Percentiles rank a stretch among this genome's conserved stretches.
phyloP scores from a whole-genome alignment of 1,139 yeast genomes.

The Entelexis paramagnoliae region DNA sequence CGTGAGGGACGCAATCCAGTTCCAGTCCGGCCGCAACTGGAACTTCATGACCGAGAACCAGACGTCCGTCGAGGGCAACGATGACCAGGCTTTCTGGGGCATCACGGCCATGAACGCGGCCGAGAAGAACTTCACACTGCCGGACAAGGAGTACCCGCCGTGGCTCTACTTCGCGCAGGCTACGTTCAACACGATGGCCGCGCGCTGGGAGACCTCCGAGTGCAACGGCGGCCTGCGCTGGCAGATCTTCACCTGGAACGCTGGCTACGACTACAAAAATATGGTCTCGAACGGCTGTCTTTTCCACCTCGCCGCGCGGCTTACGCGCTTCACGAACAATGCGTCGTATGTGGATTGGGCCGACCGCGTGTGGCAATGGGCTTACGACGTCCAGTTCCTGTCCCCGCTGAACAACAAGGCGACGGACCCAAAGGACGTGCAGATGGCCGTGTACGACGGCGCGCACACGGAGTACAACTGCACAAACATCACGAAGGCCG shows the following conservation, averaged over 20 bases:
- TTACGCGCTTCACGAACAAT: constrained; percentile 61
- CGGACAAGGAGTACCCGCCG: constrained; percentile 39
- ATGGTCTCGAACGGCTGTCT: constrained; percentile 69
- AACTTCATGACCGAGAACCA: constrained; percentile 71
- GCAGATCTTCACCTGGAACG: constrained; percentile 71
- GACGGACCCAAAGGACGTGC: constrained; percentile 30
- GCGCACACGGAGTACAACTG: constrained; percentile 53
- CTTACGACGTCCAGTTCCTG: constrained; percentile 43
- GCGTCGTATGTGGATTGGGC: constrained; percentile 56
- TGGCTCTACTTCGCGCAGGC: constrained; percentile 70
- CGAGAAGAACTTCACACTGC: constrained; percentile 64
- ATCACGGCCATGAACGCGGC: constrained; percentile 74
- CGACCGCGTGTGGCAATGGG: constrained; percentile 62
- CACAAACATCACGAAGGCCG: constrained; percentile 41
- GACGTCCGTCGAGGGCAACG: constrained; percentile 74
- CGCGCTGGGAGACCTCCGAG: constrained; percentile 55
- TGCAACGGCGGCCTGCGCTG: constrained; percentile 78
- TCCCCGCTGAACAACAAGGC: constrained; percentile 20
- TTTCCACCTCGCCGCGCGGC: constrained; percentile 67
- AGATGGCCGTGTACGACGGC: constrained; percentile 54
- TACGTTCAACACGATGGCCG: constrained; percentile 62
- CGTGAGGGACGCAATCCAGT: constrained; percentile 48
- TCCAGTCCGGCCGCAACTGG: constrained; percentile 56
- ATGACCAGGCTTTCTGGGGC: constrained; percentile 91
- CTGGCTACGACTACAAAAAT: constrained; percentile 72